A percentile compares a stretch with the other conserved stretches of the same genome.
Evolutionary conservation across 2,329 filamentous ascomycete genomes (phyloP).

Genomic region (Curvularia sp.): DNA sequence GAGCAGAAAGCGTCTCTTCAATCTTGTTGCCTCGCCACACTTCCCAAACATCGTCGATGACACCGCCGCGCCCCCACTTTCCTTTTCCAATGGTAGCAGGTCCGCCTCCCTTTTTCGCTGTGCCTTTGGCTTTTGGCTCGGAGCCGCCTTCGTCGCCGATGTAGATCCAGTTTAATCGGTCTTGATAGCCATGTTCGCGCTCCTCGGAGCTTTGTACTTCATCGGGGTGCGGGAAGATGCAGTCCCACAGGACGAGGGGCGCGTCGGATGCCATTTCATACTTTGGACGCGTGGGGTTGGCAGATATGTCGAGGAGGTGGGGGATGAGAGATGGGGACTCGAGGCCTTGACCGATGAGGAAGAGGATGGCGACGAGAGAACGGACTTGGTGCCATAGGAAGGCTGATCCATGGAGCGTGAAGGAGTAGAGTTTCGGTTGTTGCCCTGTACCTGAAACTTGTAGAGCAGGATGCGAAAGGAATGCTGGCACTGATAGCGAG

Average conservation of each 20-base stretch:
- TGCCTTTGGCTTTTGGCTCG: constrained; percentile 54
- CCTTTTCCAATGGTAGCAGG: constrained; percentile 32
- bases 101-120: constrained; percentile 19
- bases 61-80: constrained; percentile 48
- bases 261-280: constrained; percentile 92
- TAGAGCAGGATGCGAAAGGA: constrained; percentile 40
- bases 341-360: constrained; percentile 87
- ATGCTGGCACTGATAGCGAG: constrained; percentile 36
- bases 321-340: constrained; percentile 77
- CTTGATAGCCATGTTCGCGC: constrained; percentile 56
- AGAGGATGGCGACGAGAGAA: constrained; percentile 91
- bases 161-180: constrained; percentile 79
- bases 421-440: constrained; percentile 76
- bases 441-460: constrained; percentile 7
- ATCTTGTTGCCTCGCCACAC: constrained; percentile 86
- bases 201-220: constrained; percentile 49
- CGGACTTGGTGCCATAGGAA: constrained; percentile 99
- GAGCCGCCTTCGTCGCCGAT: constrained; percentile 68
- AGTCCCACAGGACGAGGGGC: constrained; percentile 95
- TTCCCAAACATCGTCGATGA: constrained; percentile 71
- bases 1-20: constrained; percentile 82
- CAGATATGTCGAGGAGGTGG: constrained; percentile 74
- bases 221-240: constrained; percentile 72
- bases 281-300: constrained; percentile 76
- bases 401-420: constrained; percentile 86